Evolutionary conservation across 352 stramenopile genomes (phyloP), one percentile per base, ranked within the genome.

Genomic region (Hyaloperonospora brassicae): DNA sequence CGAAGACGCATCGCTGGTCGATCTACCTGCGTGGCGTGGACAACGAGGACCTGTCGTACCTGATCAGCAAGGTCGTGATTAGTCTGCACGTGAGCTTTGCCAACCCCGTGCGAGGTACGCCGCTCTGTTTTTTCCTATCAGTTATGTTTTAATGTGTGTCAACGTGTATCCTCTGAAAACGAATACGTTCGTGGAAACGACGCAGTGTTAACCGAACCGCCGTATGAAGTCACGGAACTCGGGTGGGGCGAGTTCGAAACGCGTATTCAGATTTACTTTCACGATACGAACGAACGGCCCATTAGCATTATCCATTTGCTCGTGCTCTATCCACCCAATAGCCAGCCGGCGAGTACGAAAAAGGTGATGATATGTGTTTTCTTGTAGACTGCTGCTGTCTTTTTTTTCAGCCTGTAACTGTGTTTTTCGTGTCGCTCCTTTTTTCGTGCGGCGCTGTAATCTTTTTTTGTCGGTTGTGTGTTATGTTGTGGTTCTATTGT

Each of bases 231-330:
- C 13, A 97, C 90, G 2, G 95, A 98, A 67, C 92, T 86, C 46
- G 95, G 95, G 46, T 98, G 95, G 95, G 95, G 95, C 39, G 95
- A 98, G 70, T 98, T 98, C 70, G 95, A 98, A 78, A 96, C 92
- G 13, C 86, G 84, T 48, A 98, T 98, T 59, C 83, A 93, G 57
- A 87, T 98, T 56, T 80, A 97, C 64, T 98, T 98, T 73, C 96
- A 96, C 62, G 95, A 98, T 68, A 71, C 90, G 17, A 85, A 74
- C 23, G 91, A 97, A 63, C 89, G 92, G 55, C 85, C 87, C 6
- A 86, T 97, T 44, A 88, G 95, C 49, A 87, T 96, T 39, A 86
- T 93, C 52, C 86, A 95, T 64, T 88, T 91, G 68, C 63, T 95
- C 35, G 75, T 86, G 36, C 63, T 95, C 17, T 95, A 93, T 39